These are phyloP conservation scores for Solanum acaule DNA, from an alignment of 257 asterid species.

Conservation along the genomic window DNA sequence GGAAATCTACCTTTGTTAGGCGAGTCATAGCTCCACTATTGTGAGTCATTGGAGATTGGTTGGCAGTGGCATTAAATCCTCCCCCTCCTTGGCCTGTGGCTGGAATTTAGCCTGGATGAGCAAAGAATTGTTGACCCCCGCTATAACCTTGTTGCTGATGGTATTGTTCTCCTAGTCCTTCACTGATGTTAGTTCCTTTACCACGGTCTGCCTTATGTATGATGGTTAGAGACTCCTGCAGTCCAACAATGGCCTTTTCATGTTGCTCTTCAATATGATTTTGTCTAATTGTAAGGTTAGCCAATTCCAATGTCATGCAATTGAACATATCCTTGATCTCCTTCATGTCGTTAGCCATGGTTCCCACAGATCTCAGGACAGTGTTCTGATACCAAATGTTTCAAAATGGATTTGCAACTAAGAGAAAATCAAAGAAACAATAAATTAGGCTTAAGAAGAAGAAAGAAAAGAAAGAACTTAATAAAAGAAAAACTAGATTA, in stretches of 20 bases:
- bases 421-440: neutral
- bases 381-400: too few species aligned
- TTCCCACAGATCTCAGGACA: too few species aligned
- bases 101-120: neutral
- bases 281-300: neutral
- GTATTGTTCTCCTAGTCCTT: too few species aligned
- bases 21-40: neutral
- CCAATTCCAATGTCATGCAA: too few species aligned
- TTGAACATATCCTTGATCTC: too few species aligned
- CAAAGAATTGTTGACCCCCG: neutral
- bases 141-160: neutral
- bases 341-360: too few species aligned
- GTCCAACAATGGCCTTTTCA: neutral
- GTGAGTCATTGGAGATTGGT: neutral
- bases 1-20: neutral
- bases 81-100: neutral
- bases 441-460: neutral
- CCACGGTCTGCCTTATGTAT: too few species aligned
- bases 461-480: neutral
- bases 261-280: neutral
- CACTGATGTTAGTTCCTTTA: too few species aligned
- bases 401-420: neutral
- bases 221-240: too few species aligned
- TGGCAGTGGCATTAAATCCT: neutral
- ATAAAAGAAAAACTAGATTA: too few species aligned